Percentiles rank a stretch among this genome's conserved stretches.
Evolutionary conservation across 495 filamentous ascomycete genomes (phyloP).

Genomic region (Aspergillus affinis): DNA sequence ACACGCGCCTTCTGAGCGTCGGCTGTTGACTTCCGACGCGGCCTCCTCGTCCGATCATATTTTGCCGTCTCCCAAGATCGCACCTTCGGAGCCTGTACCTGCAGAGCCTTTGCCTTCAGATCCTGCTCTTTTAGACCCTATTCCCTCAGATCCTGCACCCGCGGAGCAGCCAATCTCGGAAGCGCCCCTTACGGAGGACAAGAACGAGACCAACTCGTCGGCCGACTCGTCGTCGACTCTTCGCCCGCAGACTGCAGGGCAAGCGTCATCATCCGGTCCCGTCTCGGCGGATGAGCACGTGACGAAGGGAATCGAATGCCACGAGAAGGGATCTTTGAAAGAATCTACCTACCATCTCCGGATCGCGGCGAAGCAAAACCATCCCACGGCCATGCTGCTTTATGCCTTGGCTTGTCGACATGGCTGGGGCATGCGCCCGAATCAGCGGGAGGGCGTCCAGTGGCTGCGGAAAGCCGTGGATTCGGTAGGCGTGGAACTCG

Average conservation of each 20-base stretch:
- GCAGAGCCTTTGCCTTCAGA: slow-evolving; percentile 4
- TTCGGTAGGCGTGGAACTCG: slow-evolving; percentile 76
- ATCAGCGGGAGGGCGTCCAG: slow-evolving; percentile 81
- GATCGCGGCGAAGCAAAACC: slow-evolving; percentile 77
- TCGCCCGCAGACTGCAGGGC: slow-evolving; percentile 53
- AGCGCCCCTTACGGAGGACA: slow-evolving; percentile 31
- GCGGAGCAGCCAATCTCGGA: slow-evolving; percentile 27
- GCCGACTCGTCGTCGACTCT: slow-evolving; percentile 67
- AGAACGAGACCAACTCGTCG: slow-evolving; percentile 55
- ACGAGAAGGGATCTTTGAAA: slow-evolving; percentile 79
- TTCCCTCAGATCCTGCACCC: slow-evolving; percentile 30
- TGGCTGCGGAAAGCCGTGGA: slow-evolving; percentile 92
- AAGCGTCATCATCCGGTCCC: slow-evolving; percentile 44
- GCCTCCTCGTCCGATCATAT: slow-evolving; percentile 11
- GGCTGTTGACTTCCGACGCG: slow-evolving; percentile 19
- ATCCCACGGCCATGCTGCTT: slow-evolving; percentile 91
- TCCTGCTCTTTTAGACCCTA: too few species aligned
- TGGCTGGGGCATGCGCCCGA: slow-evolving; percentile 95
- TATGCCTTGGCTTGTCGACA: slow-evolving; percentile 97
- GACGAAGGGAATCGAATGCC: slow-evolving; percentile 79
- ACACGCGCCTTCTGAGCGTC: slow-evolving; percentile 23
- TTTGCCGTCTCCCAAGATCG: slow-evolving; percentile 15
- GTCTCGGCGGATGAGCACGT: slow-evolving; percentile 84
- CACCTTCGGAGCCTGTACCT: slow-evolving; percentile 10
- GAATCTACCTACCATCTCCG: slow-evolving; percentile 96